Evolutionary conservation across 176 grass and related monocot genomes (phyloP).

Genomic region (Microstegium vimineum): DNA sequence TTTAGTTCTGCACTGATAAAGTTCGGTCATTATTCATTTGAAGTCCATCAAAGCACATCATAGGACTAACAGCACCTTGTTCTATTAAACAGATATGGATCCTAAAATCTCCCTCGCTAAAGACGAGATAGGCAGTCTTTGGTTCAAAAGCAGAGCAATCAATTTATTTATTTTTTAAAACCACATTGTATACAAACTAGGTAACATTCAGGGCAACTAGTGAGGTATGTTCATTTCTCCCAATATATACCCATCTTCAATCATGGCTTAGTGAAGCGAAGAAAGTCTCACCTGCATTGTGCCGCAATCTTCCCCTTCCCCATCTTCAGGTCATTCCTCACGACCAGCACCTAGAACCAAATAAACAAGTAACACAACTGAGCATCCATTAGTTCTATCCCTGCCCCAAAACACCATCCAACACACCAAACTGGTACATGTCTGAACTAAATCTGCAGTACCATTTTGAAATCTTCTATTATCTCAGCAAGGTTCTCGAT

Average conservation of each 20-base stretch:
- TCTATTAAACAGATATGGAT: neutral
- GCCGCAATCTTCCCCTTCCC: constrained; percentile 97
- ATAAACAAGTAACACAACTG: neutral
- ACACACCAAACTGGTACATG: neutral
- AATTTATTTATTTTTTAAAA: neutral
- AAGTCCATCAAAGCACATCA: neutral
- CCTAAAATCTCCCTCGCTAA: neutral
- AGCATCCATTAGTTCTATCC: neutral
- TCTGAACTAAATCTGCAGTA: neutral
- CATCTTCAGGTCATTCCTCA: constrained; percentile 98
- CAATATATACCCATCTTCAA: neutral
- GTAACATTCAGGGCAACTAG: neutral
- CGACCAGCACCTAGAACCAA: constrained; percentile 66
- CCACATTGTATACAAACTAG: neutral
- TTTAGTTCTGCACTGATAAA: neutral
- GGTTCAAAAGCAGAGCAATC: neutral
- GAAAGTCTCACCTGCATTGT: constrained; percentile 68
- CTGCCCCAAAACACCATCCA: neutral
- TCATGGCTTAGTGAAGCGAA: neutral
- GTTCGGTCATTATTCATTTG: neutral
- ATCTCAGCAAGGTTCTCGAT: constrained; percentile 89
- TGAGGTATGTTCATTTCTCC: neutral
- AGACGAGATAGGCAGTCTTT: neutral
- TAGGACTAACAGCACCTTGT: neutral
- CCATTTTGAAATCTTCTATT: constrained; percentile 97